phyloP scores from a whole-genome alignment of 2,329 filamentous ascomycete genomes.

The Nemania serpens region DNA sequence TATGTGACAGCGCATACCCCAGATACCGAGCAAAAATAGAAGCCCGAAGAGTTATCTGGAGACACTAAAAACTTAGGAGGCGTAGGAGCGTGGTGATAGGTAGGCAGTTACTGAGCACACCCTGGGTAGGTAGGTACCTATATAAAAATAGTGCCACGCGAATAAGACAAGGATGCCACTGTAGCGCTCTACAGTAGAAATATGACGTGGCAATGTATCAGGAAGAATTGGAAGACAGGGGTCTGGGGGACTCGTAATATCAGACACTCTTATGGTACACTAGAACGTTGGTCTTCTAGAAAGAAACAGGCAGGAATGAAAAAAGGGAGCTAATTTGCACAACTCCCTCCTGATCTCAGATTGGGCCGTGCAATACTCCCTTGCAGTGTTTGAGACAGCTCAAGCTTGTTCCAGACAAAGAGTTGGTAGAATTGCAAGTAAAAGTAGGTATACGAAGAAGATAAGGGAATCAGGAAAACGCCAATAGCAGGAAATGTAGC shows the following conservation, averaged over 20 bases:
- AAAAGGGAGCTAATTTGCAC: constrained; percentile 22
- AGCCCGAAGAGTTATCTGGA: constrained; percentile 21
- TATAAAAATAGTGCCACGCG: constrained; percentile 13
- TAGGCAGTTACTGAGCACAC: background rate
- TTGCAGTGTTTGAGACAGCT: constrained; percentile 8
- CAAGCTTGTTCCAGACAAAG: constrained; percentile 18
- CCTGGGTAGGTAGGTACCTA: too few species aligned
- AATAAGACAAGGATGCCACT: constrained; percentile 18
- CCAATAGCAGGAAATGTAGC: background rate
- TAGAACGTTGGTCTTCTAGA: constrained; percentile 25
- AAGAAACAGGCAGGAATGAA: constrained; percentile 13
- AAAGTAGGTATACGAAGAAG: background rate
- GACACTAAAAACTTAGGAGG: background rate
- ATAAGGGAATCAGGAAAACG: background rate
- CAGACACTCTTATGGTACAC: constrained; percentile 40
- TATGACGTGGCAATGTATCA: constrained; percentile 13
- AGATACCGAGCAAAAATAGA: constrained; percentile 25
- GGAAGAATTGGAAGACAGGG: constrained; percentile 13
- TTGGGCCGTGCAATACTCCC: background rate
- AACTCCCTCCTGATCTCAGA: constrained; percentile 4
- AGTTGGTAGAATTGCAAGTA: background rate
- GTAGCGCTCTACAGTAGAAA: constrained; percentile 10
- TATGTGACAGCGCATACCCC: constrained; percentile 20
- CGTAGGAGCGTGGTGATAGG: constrained; percentile 1
- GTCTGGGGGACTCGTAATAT: constrained; percentile 28